These are phyloP conservation scores for Trichoderma polysporum DNA, from an alignment of 2,329 filamentous ascomycete species.

Conservation along the genomic window DNA sequence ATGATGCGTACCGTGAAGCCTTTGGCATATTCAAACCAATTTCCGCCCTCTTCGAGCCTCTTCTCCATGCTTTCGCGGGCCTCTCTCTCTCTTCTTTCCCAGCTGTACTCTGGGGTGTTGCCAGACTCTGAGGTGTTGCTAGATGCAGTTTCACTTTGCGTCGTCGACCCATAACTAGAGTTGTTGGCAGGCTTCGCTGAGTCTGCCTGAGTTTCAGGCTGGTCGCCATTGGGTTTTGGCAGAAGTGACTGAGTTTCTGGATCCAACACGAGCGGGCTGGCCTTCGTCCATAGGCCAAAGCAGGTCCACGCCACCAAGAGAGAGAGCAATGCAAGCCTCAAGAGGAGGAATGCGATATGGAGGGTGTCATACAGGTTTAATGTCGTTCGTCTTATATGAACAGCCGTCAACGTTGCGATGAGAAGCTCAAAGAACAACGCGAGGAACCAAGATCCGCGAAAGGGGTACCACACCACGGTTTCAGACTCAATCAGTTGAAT, in stretches of 20 bases:
- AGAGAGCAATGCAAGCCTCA: slow-evolving; percentile 29
- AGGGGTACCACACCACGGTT: slow-evolving; percentile 60
- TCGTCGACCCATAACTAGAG: slow-evolving; percentile 45
- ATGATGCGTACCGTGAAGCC: slow-evolving; percentile 58
- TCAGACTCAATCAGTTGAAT: slow-evolving; percentile 52
- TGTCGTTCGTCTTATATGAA: slow-evolving; percentile 2
- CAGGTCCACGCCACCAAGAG: slow-evolving; percentile 31
- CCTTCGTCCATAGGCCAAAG: slow-evolving; percentile 31
- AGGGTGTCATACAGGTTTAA: slow-evolving; percentile 26
- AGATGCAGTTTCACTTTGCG: slow-evolving; percentile 38
- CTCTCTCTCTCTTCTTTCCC: slow-evolving; percentile 52
- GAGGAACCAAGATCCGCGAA: slow-evolving; percentile 61
- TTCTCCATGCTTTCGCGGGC: slow-evolving; percentile 62
- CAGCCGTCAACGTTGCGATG: slow-evolving; percentile 37
- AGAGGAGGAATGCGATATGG: slow-evolving; percentile 26
- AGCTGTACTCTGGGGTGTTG: slow-evolving; percentile 51
- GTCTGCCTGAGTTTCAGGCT: background rate
- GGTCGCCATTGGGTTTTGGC: slow-evolving; percentile 30
- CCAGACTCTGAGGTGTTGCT: slow-evolving; percentile 50
- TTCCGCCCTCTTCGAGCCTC: slow-evolving; percentile 70
- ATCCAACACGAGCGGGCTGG: slow-evolving; percentile 39
- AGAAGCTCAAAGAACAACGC: slow-evolving; percentile 56
- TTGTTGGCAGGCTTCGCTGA: slow-evolving; percentile 26
- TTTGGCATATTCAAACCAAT: slow-evolving; percentile 74
- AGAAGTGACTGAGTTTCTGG: slow-evolving; percentile 61